A percentile compares a stretch with the other conserved stretches of the same genome.
phyloP scores from a whole-genome alignment of 176 grass and related monocot species.

The Musa schizocarpa region DNA sequence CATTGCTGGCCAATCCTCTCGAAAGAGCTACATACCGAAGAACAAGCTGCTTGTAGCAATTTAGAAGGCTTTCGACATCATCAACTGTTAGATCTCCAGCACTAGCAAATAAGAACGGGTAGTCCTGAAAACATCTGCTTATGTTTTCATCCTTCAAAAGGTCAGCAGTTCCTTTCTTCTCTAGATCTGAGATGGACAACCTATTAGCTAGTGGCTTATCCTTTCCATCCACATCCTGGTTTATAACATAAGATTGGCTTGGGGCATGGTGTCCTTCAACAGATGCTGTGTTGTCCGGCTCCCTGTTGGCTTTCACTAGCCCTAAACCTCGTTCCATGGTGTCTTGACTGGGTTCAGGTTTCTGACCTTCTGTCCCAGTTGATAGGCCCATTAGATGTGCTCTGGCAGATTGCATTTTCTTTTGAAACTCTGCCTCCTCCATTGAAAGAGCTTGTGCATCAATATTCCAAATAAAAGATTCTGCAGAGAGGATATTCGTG shows the following conservation, averaged over 20 bases:
- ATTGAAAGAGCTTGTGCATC: constrained; percentile 82
- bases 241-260: constrained; percentile 33
- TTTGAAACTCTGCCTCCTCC: constrained; percentile 75
- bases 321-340: constrained; percentile 18
- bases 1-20: constrained; percentile 45
- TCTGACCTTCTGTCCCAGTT: constrained; percentile 28
- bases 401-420: constrained; percentile 80
- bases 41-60: constrained; percentile 80
- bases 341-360: constrained; percentile 35
- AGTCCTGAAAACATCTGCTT: constrained; percentile 63
- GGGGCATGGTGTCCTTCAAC: constrained; percentile 25
- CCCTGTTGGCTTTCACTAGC: constrained; percentile 17
- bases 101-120: constrained; percentile 68
- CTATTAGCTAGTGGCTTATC: constrained; percentile 26
- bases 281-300: constrained; percentile 32
- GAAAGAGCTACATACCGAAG: constrained; percentile 68
- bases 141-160: constrained; percentile 68
- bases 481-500: constrained; percentile 87
- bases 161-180: constrained; percentile 68
- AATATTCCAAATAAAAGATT: constrained; percentile 95
- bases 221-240: constrained; percentile 32
- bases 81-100: constrained; percentile 81
- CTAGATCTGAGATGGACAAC: constrained; percentile 46
- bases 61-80: constrained; percentile 83
- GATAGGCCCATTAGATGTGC: constrained; percentile 50